phyloP scores from a whole-genome alignment of 2,329 filamentous ascomycete species.

The Penicillium sp. region DNA sequence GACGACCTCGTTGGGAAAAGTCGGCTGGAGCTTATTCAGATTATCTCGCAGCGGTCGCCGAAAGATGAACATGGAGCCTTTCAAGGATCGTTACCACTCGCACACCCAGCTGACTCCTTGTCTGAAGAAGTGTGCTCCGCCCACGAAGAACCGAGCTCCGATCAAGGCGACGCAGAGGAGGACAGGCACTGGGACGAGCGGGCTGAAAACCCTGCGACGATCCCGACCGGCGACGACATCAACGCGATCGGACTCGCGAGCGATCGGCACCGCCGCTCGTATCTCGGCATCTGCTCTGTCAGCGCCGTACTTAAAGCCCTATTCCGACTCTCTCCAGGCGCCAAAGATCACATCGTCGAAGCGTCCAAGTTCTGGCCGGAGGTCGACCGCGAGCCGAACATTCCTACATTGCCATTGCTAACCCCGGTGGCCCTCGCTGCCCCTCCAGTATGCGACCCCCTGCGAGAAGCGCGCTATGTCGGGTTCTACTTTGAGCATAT shows the following conservation, averaged over 20 bases:
- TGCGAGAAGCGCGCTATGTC: conserved; percentile 5
- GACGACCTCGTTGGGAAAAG: conserved; percentile 9
- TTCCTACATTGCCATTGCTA: neutral
- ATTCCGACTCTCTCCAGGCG: conserved; percentile 2
- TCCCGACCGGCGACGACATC: conserved; percentile 12
- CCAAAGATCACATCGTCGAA: conserved; percentile 4
- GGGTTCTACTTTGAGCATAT: conserved; percentile 15
- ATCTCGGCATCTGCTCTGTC: conserved; percentile 16
- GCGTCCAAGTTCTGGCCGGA: conserved; percentile 2
- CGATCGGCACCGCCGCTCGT: conserved; percentile 16
- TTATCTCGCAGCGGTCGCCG: conserved; percentile 1
- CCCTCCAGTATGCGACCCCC: neutral
- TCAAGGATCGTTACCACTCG: no score
- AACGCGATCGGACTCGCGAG: conserved; percentile 13
- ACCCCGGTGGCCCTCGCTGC: neutral
- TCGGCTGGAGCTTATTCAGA: conserved; percentile 5
- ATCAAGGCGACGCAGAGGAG: neutral
- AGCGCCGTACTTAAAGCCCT: conserved; percentile 10
- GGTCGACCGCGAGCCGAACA: neutral
- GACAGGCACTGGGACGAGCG: conserved; percentile 16
- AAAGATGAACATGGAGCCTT: neutral
- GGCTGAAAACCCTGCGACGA: conserved; percentile 6
- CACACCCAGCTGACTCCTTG: no score
- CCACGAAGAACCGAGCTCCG: neutral
- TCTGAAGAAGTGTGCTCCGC: neutral